Evolutionary conservation across 768 basidiomycete species (phyloP).

Genomic region (Agaricus blazei): DNA sequence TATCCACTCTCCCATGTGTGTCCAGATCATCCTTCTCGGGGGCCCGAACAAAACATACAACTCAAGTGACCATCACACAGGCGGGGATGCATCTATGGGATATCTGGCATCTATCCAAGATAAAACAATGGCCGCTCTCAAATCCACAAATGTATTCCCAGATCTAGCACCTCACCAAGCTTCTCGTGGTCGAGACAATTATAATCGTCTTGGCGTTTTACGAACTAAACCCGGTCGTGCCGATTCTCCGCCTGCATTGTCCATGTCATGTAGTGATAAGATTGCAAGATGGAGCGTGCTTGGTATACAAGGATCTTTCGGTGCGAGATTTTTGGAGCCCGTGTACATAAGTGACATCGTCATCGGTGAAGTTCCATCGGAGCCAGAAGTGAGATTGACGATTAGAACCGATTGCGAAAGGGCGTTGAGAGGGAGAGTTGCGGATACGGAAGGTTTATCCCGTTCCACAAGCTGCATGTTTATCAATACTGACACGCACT

Average conservation of each 20-base stretch:
- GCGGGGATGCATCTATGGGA: conserved; percentile 86
- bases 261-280: conserved; percentile 95
- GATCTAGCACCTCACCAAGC: conserved; percentile 31
- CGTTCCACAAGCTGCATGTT: not conserved
- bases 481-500: not conserved
- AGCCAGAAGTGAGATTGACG: conserved; percentile 42
- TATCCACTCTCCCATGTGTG: conserved; percentile 57
- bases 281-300: conserved; percentile 82
- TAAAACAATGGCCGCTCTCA: conserved; percentile 63
- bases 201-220: conserved; percentile 65
- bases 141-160: conserved; percentile 39
- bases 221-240: conserved; percentile 94
- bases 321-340: conserved; percentile 47
- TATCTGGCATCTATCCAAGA: conserved; percentile 75
- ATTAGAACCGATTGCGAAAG: conserved; percentile 60
- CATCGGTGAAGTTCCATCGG: conserved; percentile 62
- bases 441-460: conserved; percentile 30
- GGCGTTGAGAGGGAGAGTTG: conserved; percentile 32
- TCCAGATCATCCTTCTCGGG: conserved; percentile 2
- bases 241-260: conserved; percentile 77
- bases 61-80: conserved; percentile 30
- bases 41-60: not conserved
- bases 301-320: conserved; percentile 83
- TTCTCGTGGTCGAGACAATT: conserved; percentile 78
- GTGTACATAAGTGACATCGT: conserved; percentile 63